Evolutionary conservation across 768 basidiomycete genomes (phyloP), one percentile per base, ranked within the genome.

Genomic region (Leccinum imitatum): DNA sequence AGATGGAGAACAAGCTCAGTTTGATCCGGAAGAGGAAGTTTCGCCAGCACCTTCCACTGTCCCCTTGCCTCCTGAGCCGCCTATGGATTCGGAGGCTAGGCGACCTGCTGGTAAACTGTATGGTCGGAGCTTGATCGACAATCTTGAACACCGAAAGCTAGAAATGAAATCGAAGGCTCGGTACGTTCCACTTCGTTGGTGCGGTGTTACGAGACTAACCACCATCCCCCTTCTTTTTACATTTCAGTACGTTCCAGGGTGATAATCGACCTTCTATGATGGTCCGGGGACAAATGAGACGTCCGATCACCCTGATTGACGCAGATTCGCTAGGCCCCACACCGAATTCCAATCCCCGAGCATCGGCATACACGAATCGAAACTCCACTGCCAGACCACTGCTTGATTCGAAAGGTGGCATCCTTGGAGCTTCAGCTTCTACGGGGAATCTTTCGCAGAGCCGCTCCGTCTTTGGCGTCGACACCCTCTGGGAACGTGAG

Each of bases 201-300:
- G n/a, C 51, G 11, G 27, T 37, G 44, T 48, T 53, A 23, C 25
- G 23, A 53, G 27, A 25, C 54, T 63, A 10, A 71, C 10, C 11
- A 71, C 10, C 11, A 19, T 19, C n/a, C 19, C 39, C 23, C 57
- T 35, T 52, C 39, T 59, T 53, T 27, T 50, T 54, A 51, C 37
- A 35, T 56, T 27, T 41, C 21, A 96, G 95, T 57, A 88, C 91
- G 14, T 97, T 97, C 73, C 85, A 79, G 56, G 95, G 95, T 14
- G 95, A 97, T 68, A 82, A 89, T 63, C 80, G 94, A 59, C 93
- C 95, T 10, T 90, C 92, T 5, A 96, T 96, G 95, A 95, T 96
- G 93, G 84, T 87, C 35, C 84, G 94, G 62, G 77, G 79, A 39
- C 73, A 76, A 47, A 72, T 78, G 37, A 74, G 80, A 58, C 85